Evolutionary conservation across 2,329 filamentous ascomycete genomes (phyloP), one percentile per base, ranked within the genome.

Genomic region (Fusarium sp.): DNA sequence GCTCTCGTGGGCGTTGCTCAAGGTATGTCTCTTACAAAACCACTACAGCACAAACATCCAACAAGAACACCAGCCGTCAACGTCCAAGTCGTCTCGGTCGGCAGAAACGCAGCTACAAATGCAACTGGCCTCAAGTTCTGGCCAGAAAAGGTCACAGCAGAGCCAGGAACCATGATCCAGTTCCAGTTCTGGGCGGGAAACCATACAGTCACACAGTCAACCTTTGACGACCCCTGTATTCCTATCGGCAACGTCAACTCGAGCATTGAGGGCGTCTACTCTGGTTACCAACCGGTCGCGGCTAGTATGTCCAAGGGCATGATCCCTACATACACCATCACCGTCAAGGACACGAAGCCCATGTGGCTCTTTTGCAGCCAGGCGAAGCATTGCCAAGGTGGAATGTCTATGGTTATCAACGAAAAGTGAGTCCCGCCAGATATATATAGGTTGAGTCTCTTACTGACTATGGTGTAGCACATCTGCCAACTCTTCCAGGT

Each of bases 301-400:
- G 84, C 86, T 55, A 80, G 79, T 62, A 72, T 76, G 22, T 70
- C 75, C 59, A 79, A 75, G 69, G 81, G 80, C 67, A 77, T 80
- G 73, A 82, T 87, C 58, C 85, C 90, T 26, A 88, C 88, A 50
- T 95, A 88, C 77, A 92, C 88, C 56, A 80, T 94, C 70, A 83
- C 82, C 74, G 79, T 95, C 75, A 88, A 88, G 71, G 81, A 87
- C 75, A 85, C 83, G 40, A 88, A 83, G 52, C 91, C 91, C 28
- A 81, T 93, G 65, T 95, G 91, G 91, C 79, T 91, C 65, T 94
- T 90, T 82, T 94, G 91, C 78, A 87, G 86, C 28, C 88, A 92
- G 75, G 87, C 74, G 41, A 85, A 82, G 71, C 91, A 95, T 79
- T 95, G 91, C 77, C 85, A 92, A 75, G 78, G 74, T 43, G 90